Evolutionary conservation across 768 basidiomycete genomes (phyloP).

Genomic region (Amanita exitialis): DNA sequence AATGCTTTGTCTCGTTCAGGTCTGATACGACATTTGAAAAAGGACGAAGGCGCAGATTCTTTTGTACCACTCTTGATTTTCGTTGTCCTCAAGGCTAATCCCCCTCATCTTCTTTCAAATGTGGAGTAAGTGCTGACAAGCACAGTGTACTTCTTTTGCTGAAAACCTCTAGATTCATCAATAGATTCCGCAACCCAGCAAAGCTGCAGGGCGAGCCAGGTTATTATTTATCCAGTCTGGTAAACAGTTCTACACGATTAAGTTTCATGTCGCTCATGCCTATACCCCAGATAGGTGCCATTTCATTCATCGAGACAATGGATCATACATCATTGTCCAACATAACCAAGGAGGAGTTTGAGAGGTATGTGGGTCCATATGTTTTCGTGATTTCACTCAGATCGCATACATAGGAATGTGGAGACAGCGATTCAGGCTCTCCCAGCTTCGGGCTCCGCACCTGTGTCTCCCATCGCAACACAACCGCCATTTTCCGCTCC

Average conservation of each 20-base stretch:
- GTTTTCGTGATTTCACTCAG: not conserved
- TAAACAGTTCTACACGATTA: slow-evolving; percentile 23
- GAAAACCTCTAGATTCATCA: slow-evolving; percentile 65
- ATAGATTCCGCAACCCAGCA: slow-evolving; percentile 81
- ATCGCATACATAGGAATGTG: slow-evolving; percentile 31
- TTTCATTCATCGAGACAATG: slow-evolving; percentile 97
- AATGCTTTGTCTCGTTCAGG: slow-evolving; percentile 34
- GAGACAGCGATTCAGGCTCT: slow-evolving; percentile 43
- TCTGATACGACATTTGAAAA: slow-evolving; percentile 76
- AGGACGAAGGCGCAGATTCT: slow-evolving; percentile 85
- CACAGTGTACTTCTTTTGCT: not conserved
- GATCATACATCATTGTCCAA: slow-evolving; percentile 92
- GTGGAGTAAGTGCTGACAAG: slow-evolving; percentile 58
- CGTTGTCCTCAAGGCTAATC: slow-evolving; percentile 91
- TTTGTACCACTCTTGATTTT: slow-evolving; percentile 94
- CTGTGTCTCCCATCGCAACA: slow-evolving; percentile 23
- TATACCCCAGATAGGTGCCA: slow-evolving; percentile 73
- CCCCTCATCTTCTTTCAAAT: slow-evolving; percentile 87
- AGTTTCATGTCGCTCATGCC: not conserved
- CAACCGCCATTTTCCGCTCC: slow-evolving; percentile 15
- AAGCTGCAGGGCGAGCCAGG: slow-evolving; percentile 94
- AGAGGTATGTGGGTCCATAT: slow-evolving; percentile 34
- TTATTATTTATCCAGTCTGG: slow-evolving; percentile 93
- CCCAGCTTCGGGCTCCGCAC: slow-evolving; percentile 26
- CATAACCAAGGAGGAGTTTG: slow-evolving; percentile 91